Conservation (phyloP, 306 rosid species). For the Leucaena leucocephala region DNA sequence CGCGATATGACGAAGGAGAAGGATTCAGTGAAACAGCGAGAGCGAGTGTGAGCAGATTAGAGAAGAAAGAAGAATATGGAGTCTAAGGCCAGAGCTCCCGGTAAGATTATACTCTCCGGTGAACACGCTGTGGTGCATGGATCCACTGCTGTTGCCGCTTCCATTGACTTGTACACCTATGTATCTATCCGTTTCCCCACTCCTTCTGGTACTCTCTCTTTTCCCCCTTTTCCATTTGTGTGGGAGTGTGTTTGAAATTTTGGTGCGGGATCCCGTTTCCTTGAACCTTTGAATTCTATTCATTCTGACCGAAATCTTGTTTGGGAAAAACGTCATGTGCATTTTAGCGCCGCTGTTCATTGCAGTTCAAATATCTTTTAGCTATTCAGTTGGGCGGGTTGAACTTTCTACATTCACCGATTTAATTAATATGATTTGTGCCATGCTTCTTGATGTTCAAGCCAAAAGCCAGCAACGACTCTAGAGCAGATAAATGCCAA, state of each 20-base stretch:
- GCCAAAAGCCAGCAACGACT: not conserved
- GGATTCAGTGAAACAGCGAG: slow-evolving; percentile 2
- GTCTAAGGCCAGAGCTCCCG: slow-evolving; percentile 89
- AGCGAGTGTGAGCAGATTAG: not conserved
- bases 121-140: slow-evolving; percentile 99
- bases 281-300: not conserved
- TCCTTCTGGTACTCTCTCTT: slow-evolving; percentile 59
- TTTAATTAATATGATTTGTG: not conserved
- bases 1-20: not conserved
- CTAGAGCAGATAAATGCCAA: not conserved
- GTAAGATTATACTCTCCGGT: slow-evolving; percentile 82
- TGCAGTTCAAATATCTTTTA: not conserved
- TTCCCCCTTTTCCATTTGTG: not conserved
- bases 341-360: not conserved
- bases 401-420: not conserved
- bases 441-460: not conserved
- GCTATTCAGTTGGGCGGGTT: not conserved
- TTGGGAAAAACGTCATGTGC: not conserved
- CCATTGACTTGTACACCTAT: slow-evolving; percentile 73
- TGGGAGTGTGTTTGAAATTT: not conserved
- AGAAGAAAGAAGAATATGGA: slow-evolving; percentile 50
- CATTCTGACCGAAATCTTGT: slow-evolving; percentile 10
- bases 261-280: not conserved
- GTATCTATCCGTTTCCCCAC: slow-evolving; percentile 73
- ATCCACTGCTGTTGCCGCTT: slow-evolving; percentile 91